A percentile compares a stretch with the other conserved stretches of the same genome.
Evolutionary conservation across 768 basidiomycete genomes (phyloP).

Genomic region (Plicaturopsis crispa): DNA sequence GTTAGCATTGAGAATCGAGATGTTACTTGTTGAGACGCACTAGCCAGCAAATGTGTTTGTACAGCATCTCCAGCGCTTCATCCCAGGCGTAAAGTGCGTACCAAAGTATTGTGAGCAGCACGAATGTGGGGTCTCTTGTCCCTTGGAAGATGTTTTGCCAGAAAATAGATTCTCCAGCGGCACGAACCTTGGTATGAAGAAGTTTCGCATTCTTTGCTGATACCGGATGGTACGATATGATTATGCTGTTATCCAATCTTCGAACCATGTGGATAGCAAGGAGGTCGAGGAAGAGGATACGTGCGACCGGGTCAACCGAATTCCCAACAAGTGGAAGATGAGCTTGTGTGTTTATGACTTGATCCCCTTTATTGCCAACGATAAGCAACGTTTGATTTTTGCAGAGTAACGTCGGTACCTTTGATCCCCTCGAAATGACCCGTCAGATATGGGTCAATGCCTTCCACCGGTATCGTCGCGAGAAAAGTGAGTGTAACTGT

Average conservation of each 20-base stretch:
- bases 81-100: conserved; percentile 59
- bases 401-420: neutral
- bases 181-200: conserved; percentile 19
- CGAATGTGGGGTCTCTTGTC: conserved; percentile 45
- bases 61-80: conserved; percentile 45
- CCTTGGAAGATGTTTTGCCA: conserved; percentile 33
- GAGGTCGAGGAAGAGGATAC: conserved; percentile 32
- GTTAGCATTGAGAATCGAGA: conserved; percentile 3
- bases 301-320: conserved; percentile 25
- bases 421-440: neutral
- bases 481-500: conserved; percentile 49
- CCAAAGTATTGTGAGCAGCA: conserved; percentile 47
- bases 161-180: conserved; percentile 26
- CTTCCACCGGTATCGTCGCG: conserved; percentile 19
- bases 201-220: conserved; percentile 10
- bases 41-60: conserved; percentile 41
- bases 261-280: conserved; percentile 47
- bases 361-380: neutral
- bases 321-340: too few species aligned
- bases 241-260: conserved; percentile 25
- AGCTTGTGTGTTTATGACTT: conserved; percentile 44
- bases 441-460: neutral
- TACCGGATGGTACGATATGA: conserved; percentile 29
- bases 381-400: neutral
- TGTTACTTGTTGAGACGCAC: conserved; percentile 26